phyloP scores from a whole-genome alignment of 129 eudicot genomes.

The Helichrysum umbraculigerum region DNA sequence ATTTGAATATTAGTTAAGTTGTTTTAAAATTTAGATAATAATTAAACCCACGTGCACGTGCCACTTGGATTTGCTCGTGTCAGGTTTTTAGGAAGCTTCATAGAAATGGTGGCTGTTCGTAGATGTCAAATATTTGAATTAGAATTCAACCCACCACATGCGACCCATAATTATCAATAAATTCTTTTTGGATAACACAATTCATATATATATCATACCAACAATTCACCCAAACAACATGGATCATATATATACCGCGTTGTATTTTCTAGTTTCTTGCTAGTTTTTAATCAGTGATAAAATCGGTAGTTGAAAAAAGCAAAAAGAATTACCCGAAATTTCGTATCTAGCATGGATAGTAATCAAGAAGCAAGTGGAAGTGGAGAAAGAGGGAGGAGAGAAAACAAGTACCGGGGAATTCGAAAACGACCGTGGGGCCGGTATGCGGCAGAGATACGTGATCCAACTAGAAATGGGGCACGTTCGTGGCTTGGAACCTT shows the following conservation, averaged over 20 bases:
- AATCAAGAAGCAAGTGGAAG: constrained; percentile 22
- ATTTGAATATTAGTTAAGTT: not conserved
- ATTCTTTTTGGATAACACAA: not conserved
- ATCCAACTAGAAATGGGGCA: constrained; percentile 69
- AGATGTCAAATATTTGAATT: constrained; percentile 33
- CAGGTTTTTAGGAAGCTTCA: constrained; percentile 29
- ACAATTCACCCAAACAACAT: not conserved
- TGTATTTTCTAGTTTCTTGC: not conserved
- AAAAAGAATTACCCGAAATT: not conserved
- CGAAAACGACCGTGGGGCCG: constrained; percentile 89
- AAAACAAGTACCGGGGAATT: constrained; percentile 66
- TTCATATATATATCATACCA: constrained; percentile 18
- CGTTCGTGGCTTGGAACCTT: constrained; percentile 85
- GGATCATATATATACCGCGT: no score
- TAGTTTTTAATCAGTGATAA: not conserved
- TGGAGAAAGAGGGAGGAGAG: constrained; percentile 31
- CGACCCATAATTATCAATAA: constrained; percentile 25
- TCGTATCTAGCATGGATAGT: constrained; percentile 17
- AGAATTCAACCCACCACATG: constrained; percentile 43
- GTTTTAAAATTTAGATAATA: no score
- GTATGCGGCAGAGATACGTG: constrained; percentile 89
- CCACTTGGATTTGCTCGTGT: constrained; percentile 26
- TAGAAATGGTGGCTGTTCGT: constrained; percentile 26
- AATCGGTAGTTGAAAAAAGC: not conserved
- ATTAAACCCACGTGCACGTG: constrained; percentile 29